These are phyloP conservation scores for Citrus maxima DNA, from an alignment of 345 rosid species.

Conservation along the genomic window DNA sequence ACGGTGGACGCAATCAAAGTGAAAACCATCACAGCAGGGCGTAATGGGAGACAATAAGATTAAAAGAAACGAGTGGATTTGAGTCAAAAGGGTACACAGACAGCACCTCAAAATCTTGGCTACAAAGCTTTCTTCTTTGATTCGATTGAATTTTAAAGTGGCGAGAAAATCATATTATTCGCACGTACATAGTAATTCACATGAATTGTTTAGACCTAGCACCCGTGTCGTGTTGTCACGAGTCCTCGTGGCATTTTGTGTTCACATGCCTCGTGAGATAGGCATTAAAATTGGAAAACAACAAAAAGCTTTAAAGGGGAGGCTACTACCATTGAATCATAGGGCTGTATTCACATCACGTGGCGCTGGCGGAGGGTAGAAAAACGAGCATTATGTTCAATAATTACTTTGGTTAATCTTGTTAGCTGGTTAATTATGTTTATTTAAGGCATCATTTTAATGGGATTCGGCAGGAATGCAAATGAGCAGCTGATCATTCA, in stretches of 20 bases:
- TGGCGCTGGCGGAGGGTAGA: too few relatives aligned
- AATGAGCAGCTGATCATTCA: neutral
- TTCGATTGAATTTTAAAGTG: neutral
- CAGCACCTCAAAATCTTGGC: neutral
- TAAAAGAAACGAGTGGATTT: neutral
- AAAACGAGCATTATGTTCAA: too few relatives aligned
- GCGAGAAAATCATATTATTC: conserved; percentile 4
- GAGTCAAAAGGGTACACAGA: neutral
- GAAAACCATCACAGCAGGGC: neutral
- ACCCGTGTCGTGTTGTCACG: neutral
- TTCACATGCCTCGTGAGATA: neutral
- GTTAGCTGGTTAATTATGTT: too few relatives aligned
- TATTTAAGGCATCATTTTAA: neutral
- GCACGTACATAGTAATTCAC: neutral
- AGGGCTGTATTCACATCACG: too few relatives aligned
- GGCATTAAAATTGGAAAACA: too few relatives aligned
- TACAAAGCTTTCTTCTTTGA: neutral
- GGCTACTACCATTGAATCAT: too few relatives aligned
- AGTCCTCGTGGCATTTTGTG: neutral
- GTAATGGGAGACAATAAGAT: neutral
- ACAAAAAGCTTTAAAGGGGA: too few relatives aligned
- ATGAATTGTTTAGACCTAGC: conserved; percentile 5
- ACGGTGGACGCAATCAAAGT: neutral
- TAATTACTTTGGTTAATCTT: too few relatives aligned
- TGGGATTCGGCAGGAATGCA: neutral